Evolutionary conservation across 352 stramenopile genomes (phyloP).

Genomic region (Phytophthora foliorum): DNA sequence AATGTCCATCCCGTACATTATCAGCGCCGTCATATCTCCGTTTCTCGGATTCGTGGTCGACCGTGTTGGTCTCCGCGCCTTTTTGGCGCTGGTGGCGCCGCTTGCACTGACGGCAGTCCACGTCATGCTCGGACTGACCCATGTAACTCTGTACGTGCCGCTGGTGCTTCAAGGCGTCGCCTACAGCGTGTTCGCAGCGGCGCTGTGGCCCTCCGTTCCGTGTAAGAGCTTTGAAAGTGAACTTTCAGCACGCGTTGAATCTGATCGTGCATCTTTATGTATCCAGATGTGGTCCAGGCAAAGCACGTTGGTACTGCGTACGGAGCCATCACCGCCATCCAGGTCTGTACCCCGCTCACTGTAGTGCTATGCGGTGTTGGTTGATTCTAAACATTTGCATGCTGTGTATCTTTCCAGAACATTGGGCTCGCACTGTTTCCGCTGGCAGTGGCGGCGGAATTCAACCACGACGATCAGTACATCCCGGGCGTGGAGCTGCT

Average conservation of each 20-base stretch:
- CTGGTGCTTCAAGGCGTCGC: slow-evolving; percentile 92
- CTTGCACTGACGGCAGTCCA: slow-evolving; percentile 88
- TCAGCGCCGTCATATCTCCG: slow-evolving; percentile 90
- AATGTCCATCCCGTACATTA: slow-evolving; percentile 95
- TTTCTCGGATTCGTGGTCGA: slow-evolving; percentile 94
- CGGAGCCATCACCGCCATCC: slow-evolving; percentile 94
- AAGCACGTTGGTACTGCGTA: slow-evolving; percentile 93
- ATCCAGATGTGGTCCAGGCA: slow-evolving; percentile 84
- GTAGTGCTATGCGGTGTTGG: neutral
- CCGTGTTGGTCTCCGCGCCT: slow-evolving; percentile 83
- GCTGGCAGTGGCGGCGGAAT: slow-evolving; percentile 77
- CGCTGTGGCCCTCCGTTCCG: slow-evolving; percentile 93
- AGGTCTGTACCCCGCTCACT: slow-evolving; percentile 48
- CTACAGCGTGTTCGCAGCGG: slow-evolving; percentile 94
- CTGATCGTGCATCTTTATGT: slow-evolving; percentile 7
- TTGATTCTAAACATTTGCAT: slow-evolving; percentile 17
- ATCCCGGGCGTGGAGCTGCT: slow-evolving; percentile 86
- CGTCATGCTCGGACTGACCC: slow-evolving; percentile 81
- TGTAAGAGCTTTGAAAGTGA: slow-evolving; percentile 31
- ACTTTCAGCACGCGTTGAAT: neutral
- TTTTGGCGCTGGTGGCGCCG: slow-evolving; percentile 84
- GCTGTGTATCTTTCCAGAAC: slow-evolving; percentile 58
- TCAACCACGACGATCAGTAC: slow-evolving; percentile 76
- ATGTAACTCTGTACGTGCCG: slow-evolving; percentile 82
- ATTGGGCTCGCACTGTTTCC: slow-evolving; percentile 85